These are phyloP conservation scores for Pyricularia pennisetigena DNA, from an alignment of 2,329 filamentous ascomycete genomes.

Conservation along the genomic window DNA sequence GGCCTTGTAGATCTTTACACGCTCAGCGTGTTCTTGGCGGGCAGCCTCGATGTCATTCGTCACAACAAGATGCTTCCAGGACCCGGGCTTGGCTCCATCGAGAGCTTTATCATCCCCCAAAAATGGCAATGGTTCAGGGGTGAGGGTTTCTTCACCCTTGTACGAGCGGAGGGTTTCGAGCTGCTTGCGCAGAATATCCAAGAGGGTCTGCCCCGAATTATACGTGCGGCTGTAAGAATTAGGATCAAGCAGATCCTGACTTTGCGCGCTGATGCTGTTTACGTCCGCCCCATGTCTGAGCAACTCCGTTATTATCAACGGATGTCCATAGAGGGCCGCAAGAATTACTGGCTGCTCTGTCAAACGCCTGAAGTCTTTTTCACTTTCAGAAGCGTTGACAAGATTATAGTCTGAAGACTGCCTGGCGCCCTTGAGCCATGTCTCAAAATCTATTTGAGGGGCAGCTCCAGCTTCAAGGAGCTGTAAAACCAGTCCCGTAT, in stretches of 20 bases:
- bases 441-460: slow-evolving; percentile 49
- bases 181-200: slow-evolving; percentile 50
- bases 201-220: slow-evolving; percentile 33
- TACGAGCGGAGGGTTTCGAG: slow-evolving; percentile 39
- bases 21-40: slow-evolving; percentile 21
- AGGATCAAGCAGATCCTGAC: slow-evolving; percentile 24
- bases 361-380: slow-evolving; percentile 35
- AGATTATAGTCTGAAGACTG: slow-evolving; percentile 27
- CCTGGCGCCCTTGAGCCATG: slow-evolving; percentile 50
- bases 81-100: slow-evolving; percentile 34
- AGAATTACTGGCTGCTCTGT: slow-evolving; percentile 57
- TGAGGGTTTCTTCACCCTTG: slow-evolving; percentile 20
- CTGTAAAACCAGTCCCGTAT: slow-evolving; percentile 43
- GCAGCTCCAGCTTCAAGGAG: slow-evolving; percentile 55
- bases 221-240: slow-evolving; percentile 19
- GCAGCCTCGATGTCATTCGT: slow-evolving; percentile 24
- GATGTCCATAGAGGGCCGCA: slow-evolving; percentile 41
- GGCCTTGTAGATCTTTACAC: slow-evolving; percentile 23
- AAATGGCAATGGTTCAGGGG: slow-evolving; percentile 15
- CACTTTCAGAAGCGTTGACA: slow-evolving; percentile 30
- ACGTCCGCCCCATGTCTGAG: slow-evolving; percentile 56
- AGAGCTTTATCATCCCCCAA: slow-evolving; percentile 43
- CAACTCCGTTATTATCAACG: slow-evolving; percentile 43
- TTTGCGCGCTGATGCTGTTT: slow-evolving; percentile 41
- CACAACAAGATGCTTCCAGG: slow-evolving; percentile 51